Conservation (phyloP, 2,329 filamentous ascomycete genomes). For the Cladosporium sphaerospermum region DNA sequence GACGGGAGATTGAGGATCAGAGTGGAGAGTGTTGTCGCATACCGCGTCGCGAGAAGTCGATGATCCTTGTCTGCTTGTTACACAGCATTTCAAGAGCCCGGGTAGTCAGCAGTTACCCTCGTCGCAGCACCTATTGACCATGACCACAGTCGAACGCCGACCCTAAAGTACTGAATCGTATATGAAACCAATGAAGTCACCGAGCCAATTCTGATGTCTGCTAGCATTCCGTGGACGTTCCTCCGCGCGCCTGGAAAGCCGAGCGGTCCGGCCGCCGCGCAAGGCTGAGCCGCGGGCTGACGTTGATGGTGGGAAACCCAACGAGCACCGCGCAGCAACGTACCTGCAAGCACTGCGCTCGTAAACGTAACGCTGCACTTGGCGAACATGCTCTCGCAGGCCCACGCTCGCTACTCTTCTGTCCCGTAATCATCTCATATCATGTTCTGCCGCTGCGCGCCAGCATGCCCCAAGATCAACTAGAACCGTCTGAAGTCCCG, state of each 20-base stretch:
- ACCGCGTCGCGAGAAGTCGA: too few relatives aligned
- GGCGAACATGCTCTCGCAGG: neutral
- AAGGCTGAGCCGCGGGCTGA: neutral
- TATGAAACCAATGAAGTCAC: too few relatives aligned
- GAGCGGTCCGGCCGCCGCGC: neutral
- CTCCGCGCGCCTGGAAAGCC: neutral
- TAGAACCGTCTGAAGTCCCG: neutral
- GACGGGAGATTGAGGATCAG: neutral
- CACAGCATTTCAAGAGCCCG: too few relatives aligned
- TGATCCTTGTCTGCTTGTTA: too few relatives aligned
- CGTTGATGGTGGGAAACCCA: neutral
- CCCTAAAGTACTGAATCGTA: too few relatives aligned
- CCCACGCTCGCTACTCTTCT: neutral
- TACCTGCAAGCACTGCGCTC: too few relatives aligned
- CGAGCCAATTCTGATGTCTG: too few relatives aligned
- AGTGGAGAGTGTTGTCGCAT: too few relatives aligned
- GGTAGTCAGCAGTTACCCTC: too few relatives aligned
- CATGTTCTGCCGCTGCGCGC: conserved; percentile 6
- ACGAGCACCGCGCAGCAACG: neutral
- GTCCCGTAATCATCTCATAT: neutral
- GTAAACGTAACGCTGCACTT: neutral
- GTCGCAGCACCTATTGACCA: too few relatives aligned
- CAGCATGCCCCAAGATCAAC: conserved; percentile 5
- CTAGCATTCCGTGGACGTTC: too few relatives aligned
- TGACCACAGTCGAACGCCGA: too few relatives aligned